Conservation (phyloP, 495 filamentous ascomycete genomes). For the Hypoxylon fuscum region DNA sequence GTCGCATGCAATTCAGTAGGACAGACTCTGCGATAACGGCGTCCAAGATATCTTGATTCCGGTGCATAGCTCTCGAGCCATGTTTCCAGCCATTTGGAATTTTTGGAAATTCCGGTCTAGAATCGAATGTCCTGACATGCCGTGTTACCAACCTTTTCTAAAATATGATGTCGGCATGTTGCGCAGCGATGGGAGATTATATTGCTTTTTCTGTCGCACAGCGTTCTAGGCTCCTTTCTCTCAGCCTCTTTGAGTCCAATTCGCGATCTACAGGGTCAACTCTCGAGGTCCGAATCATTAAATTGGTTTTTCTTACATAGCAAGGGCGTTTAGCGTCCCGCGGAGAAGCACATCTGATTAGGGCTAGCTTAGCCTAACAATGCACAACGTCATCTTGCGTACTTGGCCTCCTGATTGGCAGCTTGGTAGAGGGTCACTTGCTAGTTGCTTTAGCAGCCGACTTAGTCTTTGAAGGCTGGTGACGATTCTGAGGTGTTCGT, state of each 20-base stretch:
- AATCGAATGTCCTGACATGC: constrained; percentile 9
- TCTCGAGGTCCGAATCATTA: neutral
- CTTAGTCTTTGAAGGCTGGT: constrained; percentile 6
- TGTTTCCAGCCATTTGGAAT: constrained; percentile 16
- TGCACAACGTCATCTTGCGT: constrained; percentile 32
- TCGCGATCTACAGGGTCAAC: constrained; percentile 5
- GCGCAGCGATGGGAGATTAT: neutral
- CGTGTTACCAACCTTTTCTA: constrained; percentile 21
- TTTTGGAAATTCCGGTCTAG: constrained; percentile 7
- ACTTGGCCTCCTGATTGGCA: constrained; percentile 23
- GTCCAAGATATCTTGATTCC: neutral
- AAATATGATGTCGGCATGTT: constrained; percentile 5
- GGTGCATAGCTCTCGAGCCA: neutral
- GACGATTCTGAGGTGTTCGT: constrained; percentile 7
- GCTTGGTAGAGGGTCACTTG: constrained; percentile 15
- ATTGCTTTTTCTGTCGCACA: constrained; percentile 5
- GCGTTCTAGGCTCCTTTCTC: constrained; percentile 7
- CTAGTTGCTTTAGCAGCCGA: constrained; percentile 2
- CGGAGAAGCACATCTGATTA: constrained; percentile 20
- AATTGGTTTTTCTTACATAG: too few relatives aligned
- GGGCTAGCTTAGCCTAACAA: neutral
- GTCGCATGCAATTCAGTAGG: too few relatives aligned
- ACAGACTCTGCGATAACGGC: too few relatives aligned
- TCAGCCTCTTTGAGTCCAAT: neutral
- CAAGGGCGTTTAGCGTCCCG: constrained; percentile 1